A percentile compares a stretch with the other conserved stretches of the same genome.
These are phyloP conservation scores for Colletotrichum cordylinicola DNA, from an alignment of 2,329 filamentous ascomycete species.

Conservation along the genomic window DNA sequence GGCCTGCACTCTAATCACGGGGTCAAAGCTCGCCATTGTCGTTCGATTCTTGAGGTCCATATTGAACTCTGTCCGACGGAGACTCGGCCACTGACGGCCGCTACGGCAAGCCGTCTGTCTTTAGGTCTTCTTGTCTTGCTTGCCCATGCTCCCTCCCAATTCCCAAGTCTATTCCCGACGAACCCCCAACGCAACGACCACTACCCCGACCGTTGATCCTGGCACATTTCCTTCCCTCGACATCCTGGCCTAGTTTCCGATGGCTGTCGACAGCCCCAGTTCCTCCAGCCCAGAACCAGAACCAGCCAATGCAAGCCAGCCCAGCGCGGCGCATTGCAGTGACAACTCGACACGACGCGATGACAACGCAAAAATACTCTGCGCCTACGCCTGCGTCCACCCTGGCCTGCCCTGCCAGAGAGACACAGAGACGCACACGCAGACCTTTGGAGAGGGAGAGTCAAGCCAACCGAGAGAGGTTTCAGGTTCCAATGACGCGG, in stretches of 20 bases:
- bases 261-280: not conserved
- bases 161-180: not conserved
- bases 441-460: not conserved
- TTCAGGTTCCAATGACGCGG: conserved; percentile 6
- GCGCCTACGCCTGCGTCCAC: not conserved
- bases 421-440: not conserved
- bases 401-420: not conserved
- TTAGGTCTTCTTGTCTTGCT: no score
- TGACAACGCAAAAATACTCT: conserved; percentile 2
- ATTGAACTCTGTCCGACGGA: not conserved
- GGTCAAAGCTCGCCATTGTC: not conserved
- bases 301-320: not conserved
- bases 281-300: not conserved
- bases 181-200: not conserved
- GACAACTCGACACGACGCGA: conserved; percentile 2
- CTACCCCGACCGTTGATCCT: not conserved
- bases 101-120: not conserved
- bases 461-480: not conserved
- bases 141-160: not conserved
- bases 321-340: conserved; percentile 4
- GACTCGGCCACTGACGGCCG: not conserved
- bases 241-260: not conserved
- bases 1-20: not conserved
- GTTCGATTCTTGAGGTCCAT: not conserved
- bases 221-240: not conserved